Percentiles rank a stretch among this genome's conserved stretches.
Conservation (phyloP, 2,329 filamentous ascomycete genomes). For the Cladorrhinum sp. region DNA sequence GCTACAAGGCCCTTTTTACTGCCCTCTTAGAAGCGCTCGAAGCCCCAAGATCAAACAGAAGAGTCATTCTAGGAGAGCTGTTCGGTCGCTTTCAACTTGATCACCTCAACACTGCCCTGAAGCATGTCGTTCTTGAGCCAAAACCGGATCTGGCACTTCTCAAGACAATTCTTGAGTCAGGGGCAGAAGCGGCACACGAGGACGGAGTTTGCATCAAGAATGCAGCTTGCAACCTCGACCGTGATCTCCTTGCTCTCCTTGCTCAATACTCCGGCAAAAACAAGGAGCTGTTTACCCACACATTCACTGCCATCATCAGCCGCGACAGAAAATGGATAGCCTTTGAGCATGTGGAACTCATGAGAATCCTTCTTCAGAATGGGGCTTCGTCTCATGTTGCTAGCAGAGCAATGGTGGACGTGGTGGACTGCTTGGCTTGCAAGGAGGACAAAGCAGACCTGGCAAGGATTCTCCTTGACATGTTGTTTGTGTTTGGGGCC, state of each 20-base stretch:
- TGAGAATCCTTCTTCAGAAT: constrained; percentile 25
- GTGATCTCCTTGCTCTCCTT: constrained; percentile 21
- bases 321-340: constrained; percentile 27
- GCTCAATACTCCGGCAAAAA: constrained; percentile 19
- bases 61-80: constrained; percentile 19
- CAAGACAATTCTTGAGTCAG: constrained; percentile 24
- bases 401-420: constrained; percentile 24
- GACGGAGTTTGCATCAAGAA: constrained; percentile 28
- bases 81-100: constrained; percentile 22
- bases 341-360: constrained; percentile 25
- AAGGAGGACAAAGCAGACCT: constrained; percentile 14
- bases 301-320: constrained; percentile 22
- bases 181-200: constrained; percentile 26
- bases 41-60: constrained; percentile 13
- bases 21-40: constrained; percentile 24
- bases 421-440: constrained; percentile 25
- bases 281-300: constrained; percentile 22
- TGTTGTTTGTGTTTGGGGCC: constrained; percentile 21
- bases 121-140: constrained; percentile 22
- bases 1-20: constrained; percentile 25
- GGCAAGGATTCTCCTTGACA: constrained; percentile 21
- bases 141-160: constrained; percentile 24
- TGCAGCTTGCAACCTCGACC: constrained; percentile 25
- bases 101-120: constrained; percentile 28
- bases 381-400: constrained; percentile 23